Conservation (phyloP, 1,284 basidiomycete species). For the Cutaneotrichosporon cavernicola region DNA sequence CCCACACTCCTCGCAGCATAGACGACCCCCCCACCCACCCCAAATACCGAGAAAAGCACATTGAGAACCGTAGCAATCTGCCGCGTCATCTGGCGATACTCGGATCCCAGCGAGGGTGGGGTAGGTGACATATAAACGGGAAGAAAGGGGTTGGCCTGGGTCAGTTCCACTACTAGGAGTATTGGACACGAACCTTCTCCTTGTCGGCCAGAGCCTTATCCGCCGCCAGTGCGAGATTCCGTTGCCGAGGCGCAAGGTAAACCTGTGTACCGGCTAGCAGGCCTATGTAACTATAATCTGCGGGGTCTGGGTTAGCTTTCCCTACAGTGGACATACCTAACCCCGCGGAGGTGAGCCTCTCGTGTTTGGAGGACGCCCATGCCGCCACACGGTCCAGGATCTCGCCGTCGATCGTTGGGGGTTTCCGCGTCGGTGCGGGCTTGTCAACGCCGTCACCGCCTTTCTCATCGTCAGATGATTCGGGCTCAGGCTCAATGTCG, state of each 20-base stretch:
- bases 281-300: slow-evolving; percentile 34
- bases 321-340: slow-evolving; percentile 19
- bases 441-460: background rate
- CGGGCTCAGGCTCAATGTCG: background rate
- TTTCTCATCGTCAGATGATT: background rate
- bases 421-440: slow-evolving; percentile 3
- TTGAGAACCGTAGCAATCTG: slow-evolving; percentile 43
- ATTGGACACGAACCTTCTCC: slow-evolving; percentile 5
- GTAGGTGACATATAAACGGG: slow-evolving; percentile 39
- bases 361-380: slow-evolving; percentile 20
- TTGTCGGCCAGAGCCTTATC: slow-evolving; percentile 9
- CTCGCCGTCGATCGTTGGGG: slow-evolving; percentile 23
- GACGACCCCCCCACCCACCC: slow-evolving; percentile 42
- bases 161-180: background rate
- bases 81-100: slow-evolving; percentile 35
- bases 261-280: slow-evolving; percentile 44
- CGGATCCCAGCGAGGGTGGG: slow-evolving; percentile 33
- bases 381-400: slow-evolving; percentile 23
- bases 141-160: slow-evolving; percentile 39
- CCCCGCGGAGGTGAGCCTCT: slow-evolving; percentile 11
- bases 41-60: slow-evolving; percentile 46
- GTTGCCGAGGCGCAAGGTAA: slow-evolving; percentile 36
- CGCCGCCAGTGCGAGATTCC: slow-evolving; percentile 20
- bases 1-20: slow-evolving; percentile 37
- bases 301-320: slow-evolving; percentile 30